Conservation (phyloP, 2,329 filamentous ascomycete species). For the Chaetomium olivaceum region DNA sequence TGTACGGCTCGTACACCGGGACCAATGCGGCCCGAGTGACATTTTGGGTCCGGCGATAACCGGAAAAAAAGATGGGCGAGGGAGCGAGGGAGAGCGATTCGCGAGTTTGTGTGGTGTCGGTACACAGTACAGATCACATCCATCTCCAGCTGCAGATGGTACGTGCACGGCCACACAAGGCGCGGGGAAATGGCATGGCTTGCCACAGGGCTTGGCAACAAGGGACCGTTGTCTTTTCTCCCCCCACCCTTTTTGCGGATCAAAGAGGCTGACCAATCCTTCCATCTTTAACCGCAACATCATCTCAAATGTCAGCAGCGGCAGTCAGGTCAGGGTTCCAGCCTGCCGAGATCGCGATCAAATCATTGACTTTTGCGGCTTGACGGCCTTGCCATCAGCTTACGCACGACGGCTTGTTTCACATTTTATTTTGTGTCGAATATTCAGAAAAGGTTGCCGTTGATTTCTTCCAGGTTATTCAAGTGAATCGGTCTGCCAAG, state of each 20-base stretch:
- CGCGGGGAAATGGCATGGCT: constrained; percentile 4
- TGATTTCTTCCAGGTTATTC: background rate
- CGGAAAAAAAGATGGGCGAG: background rate
- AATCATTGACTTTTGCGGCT: background rate
- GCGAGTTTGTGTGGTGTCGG: no score
- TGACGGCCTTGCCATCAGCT: background rate
- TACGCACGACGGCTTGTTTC: background rate
- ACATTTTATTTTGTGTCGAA: background rate
- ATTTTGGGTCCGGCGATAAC: constrained; percentile 7
- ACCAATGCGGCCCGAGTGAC: background rate
- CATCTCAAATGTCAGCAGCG: background rate
- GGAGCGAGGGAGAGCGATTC: background rate
- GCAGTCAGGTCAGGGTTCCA: background rate
- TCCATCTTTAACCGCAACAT: background rate
- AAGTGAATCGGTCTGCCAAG: background rate
- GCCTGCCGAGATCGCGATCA: background rate
- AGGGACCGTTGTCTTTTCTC: constrained; percentile 10
- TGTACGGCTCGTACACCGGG: background rate
- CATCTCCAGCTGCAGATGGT: background rate
- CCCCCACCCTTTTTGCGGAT: background rate
- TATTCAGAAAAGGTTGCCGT: background rate
- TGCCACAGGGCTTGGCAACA: constrained; percentile 21
- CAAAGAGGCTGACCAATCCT: constrained; percentile 8
- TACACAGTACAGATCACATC: no score
- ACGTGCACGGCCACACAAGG: background rate